A percentile compares a stretch with the other conserved stretches of the same genome.
Evolutionary conservation across 148 eudicot genomes (phyloP).

Genomic region (Rhododendron williamsianum): DNA sequence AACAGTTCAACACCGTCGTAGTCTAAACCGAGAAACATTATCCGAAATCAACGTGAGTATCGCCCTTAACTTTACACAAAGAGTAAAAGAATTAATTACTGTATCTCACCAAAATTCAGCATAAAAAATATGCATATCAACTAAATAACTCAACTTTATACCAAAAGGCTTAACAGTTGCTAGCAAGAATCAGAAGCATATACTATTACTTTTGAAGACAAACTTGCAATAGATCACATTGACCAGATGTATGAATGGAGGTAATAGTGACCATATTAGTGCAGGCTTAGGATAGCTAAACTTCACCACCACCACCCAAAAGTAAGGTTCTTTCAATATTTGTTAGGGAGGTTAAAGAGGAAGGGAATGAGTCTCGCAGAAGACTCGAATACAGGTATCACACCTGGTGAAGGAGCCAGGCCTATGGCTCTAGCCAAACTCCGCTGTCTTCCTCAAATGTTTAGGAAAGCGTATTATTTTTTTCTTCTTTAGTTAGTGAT

Average conservation of each 20-base stretch:
- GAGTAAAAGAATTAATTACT: not conserved
- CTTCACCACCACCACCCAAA: not conserved
- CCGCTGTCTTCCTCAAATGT: not conserved
- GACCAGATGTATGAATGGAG: not conserved
- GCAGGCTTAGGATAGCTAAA: not conserved
- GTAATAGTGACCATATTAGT: not conserved
- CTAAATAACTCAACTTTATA: not conserved
- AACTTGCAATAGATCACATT: not conserved
- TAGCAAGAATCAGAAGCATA: not conserved
- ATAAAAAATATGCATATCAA: not conserved
- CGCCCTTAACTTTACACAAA: not conserved
- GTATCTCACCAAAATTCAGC: not conserved
- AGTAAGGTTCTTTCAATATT: not conserved
- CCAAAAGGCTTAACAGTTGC: not conserved
- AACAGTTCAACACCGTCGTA: not conserved
- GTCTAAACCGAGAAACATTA: not conserved
- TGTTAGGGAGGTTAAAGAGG: not conserved
- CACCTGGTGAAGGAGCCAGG: not conserved
- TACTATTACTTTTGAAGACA: not conserved
- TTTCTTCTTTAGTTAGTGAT: not conserved
- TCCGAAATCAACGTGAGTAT: not conserved
- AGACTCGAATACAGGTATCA: not conserved
- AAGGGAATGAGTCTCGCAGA: not conserved
- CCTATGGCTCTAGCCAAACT: not conserved
- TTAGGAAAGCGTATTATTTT: not conserved